These are phyloP conservation scores for Dryadomyces sulphureus DNA, from an alignment of 2,329 filamentous ascomycete genomes.

Conservation along the genomic window DNA sequence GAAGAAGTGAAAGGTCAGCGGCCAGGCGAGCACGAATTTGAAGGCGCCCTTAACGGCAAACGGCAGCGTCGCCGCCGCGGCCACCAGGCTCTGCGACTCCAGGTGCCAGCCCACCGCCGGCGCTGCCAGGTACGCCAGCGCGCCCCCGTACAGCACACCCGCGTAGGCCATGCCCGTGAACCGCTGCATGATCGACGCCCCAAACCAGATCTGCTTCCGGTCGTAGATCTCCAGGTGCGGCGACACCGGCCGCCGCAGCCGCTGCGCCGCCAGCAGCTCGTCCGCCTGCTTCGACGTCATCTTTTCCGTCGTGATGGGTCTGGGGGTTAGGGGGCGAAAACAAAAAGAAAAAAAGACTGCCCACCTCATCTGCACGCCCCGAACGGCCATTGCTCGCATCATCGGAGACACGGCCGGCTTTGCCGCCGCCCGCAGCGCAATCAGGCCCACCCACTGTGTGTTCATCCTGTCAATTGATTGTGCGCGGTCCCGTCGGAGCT, in stretches of 20 bases:
- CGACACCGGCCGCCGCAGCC: slow-evolving; percentile 63
- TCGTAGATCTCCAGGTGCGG: slow-evolving; percentile 81
- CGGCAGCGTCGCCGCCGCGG: slow-evolving; percentile 44
- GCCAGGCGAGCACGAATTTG: slow-evolving; percentile 43
- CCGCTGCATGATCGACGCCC: slow-evolving; percentile 58
- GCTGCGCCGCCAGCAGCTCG: slow-evolving; percentile 65
- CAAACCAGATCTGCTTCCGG: slow-evolving; percentile 73
- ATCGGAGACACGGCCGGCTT: slow-evolving; percentile 31
- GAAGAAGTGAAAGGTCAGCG: slow-evolving; percentile 42
- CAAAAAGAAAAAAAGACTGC: slow-evolving; percentile 4
- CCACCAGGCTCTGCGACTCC: slow-evolving; percentile 43
- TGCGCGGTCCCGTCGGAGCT: too few relatives aligned
- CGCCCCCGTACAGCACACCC: slow-evolving; percentile 66
- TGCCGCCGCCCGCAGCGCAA: slow-evolving; percentile 36
- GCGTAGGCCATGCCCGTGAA: slow-evolving; percentile 66
- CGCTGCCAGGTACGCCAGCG: slow-evolving; percentile 64
- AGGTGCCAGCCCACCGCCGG: slow-evolving; percentile 55
- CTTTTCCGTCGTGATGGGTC: slow-evolving; percentile 40
- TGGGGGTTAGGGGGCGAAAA: slow-evolving; percentile 14
- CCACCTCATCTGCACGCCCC: slow-evolving; percentile 32
- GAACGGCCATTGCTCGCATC: slow-evolving; percentile 28
- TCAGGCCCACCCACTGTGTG: slow-evolving; percentile 40
- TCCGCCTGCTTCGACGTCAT: slow-evolving; percentile 37
- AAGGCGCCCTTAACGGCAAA: slow-evolving; percentile 40
- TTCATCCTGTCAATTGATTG: slow-evolving; percentile 27